Conservation (phyloP, 768 basidiomycete genomes). For the Serendipita sp. region DNA sequence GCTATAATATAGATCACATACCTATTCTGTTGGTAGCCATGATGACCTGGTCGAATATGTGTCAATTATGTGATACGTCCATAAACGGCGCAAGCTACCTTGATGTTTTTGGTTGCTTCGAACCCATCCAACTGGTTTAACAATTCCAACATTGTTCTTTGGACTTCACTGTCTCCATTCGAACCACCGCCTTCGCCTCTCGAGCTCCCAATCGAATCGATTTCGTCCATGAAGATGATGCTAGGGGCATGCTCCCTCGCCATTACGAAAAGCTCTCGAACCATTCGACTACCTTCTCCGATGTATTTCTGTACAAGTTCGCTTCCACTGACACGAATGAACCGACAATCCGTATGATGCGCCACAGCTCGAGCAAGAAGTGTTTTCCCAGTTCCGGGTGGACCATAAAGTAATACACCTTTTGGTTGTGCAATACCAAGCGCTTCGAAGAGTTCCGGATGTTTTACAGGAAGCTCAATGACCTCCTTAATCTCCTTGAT, state of each 20-base stretch:
- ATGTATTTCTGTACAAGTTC: slow-evolving; percentile 98
- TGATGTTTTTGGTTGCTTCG: slow-evolving; percentile 69
- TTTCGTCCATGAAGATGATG: slow-evolving; percentile 99
- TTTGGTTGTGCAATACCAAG: slow-evolving; percentile 96
- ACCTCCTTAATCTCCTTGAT: slow-evolving; percentile 99
- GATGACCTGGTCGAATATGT: slow-evolving; percentile 32
- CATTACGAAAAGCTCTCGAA: slow-evolving; percentile 96
- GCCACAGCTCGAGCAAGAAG: slow-evolving; percentile 71
- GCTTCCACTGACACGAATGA: slow-evolving; percentile 87
- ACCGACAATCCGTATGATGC: slow-evolving; percentile 94
- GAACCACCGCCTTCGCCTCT: slow-evolving; percentile 62
- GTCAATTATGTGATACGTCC: background rate
- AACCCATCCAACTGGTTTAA: slow-evolving; percentile 83
- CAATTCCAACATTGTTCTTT: slow-evolving; percentile 80
- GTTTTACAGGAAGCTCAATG: slow-evolving; percentile 93
- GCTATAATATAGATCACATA: slow-evolving; percentile 7
- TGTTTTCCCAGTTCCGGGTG: too few species aligned
- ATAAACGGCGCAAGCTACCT: slow-evolving; percentile 21
- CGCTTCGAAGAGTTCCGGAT: slow-evolving; percentile 90
- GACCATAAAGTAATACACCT: slow-evolving; percentile 54
- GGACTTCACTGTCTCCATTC: slow-evolving; percentile 73
- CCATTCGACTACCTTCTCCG: slow-evolving; percentile 93
- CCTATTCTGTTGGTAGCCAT: slow-evolving; percentile 98
- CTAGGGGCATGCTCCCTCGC: slow-evolving; percentile 92
- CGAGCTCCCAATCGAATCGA: slow-evolving; percentile 91